Evolutionary conservation across 2,329 filamentous ascomycete species (phyloP), one percentile per base, ranked within the genome.

Genomic region (Laburnicola sp.): DNA sequence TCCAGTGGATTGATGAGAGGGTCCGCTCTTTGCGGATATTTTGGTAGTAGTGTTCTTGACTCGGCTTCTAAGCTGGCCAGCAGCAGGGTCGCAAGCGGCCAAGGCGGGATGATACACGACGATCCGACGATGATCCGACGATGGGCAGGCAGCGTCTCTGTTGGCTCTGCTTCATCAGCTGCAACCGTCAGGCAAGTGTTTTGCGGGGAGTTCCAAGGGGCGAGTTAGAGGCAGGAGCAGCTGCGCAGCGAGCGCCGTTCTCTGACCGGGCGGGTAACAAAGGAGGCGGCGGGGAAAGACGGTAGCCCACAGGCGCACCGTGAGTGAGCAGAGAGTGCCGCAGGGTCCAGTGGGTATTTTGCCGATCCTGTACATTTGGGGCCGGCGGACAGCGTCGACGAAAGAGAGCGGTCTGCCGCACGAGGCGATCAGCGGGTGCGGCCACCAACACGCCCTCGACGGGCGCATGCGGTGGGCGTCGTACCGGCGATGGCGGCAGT

Each of bases 331-430:
- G 16, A 16, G 1, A 40, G 49, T 47, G 54, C 49, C 43, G 60
- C 62, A 65, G 65, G 63, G 65, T 62, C 62, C 61, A 56, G 48
- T 28, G 28, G 39, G 54, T 48, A 56, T 57, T 51, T 16, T 44
- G 65, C 54, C 58, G 63, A 68, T 68, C 65, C 41, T 50, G 27
- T 56, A 59, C 58, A 44, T 36, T 58, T 59, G 45, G 32, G 58
- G 54, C 39, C 27, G 50, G 34, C n/a, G 47, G 38, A 21, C 41
- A 50, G 44, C 22, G 37, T 57, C 32, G 51, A 50, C 60, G 56
- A 58, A 58, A 52, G 45, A 59, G 50, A 51, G 32, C 45, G 45
- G 37, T 51, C 50, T 46, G 43, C 43, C 37, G 50, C 27, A 31
- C 50, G 52, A 50, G 56, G 48, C 6, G 63, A 66, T 63, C 65